A percentile compares a stretch with the other conserved stretches of the same genome.
Conservation (phyloP, 1,284 basidiomycete genomes). For the Austroboletus novae-zelandiae region DNA sequence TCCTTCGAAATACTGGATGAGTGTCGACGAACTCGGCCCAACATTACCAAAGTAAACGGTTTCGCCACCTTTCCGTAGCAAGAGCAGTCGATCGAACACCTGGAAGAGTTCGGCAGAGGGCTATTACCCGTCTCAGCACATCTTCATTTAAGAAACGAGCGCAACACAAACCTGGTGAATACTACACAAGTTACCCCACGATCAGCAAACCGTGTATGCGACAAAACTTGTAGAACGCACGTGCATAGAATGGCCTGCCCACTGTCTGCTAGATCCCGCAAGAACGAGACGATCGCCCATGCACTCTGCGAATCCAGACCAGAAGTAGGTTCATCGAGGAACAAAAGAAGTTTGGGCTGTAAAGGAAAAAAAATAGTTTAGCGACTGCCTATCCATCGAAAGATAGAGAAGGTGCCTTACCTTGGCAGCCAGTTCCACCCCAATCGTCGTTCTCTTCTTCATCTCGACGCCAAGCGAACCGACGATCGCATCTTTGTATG, state of each 20-base stretch:
- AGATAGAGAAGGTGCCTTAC: constrained; percentile 26
- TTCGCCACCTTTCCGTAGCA: constrained; percentile 68
- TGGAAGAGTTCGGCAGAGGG: constrained; percentile 68
- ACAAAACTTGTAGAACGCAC: constrained; percentile 44
- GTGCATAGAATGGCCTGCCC: constrained; percentile 76
- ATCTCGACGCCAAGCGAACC: constrained; percentile 76
- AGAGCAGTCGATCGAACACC: constrained; percentile 58
- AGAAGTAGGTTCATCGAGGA: constrained; percentile 82
- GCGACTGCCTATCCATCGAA: not conserved
- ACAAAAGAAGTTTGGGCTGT: constrained; percentile 72
- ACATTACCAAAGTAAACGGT: constrained; percentile 80
- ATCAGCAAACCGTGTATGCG: not conserved
- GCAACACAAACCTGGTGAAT: constrained; percentile 24
- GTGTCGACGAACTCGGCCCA: constrained; percentile 51
- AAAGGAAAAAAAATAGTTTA: constrained; percentile 25
- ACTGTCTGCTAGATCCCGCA: constrained; percentile 77
- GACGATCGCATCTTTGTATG: constrained; percentile 72
- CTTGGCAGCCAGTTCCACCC: constrained; percentile 78
- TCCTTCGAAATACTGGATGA: constrained; percentile 70
- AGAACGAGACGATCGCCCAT: constrained; percentile 80
- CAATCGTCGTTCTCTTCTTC: constrained; percentile 79
- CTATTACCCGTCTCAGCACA: constrained; percentile 27
- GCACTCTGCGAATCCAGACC: constrained; percentile 89
- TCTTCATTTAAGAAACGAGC: fast-evolving
- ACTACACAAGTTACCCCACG: not conserved